phyloP scores from a whole-genome alignment of 2,329 filamentous ascomycete species.

The Colletotrichum viniferum region DNA sequence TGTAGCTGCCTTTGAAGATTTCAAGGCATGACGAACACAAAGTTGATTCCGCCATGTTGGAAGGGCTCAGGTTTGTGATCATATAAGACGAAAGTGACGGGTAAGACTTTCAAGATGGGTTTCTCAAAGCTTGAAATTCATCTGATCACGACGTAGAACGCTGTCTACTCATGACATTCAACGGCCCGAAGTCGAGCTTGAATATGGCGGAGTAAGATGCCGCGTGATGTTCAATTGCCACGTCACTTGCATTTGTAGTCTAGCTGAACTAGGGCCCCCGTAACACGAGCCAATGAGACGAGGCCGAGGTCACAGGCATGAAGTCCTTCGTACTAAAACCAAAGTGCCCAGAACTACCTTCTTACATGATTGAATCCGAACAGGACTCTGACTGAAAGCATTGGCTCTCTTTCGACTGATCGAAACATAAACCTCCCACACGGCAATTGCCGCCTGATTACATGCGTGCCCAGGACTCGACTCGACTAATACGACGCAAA shows the following conservation, averaged over 20 bases:
- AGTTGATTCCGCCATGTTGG: not conserved
- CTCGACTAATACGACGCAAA: too few relatives aligned
- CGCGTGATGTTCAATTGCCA: not conserved
- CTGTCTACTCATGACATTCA: not conserved
- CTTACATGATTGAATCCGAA: not conserved
- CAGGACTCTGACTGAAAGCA: not conserved
- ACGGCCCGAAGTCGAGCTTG: not conserved
- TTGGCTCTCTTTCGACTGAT: fast-evolving
- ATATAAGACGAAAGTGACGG: fast-evolving
- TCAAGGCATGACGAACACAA: not conserved
- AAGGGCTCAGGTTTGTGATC: not conserved
- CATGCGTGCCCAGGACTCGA: too few relatives aligned
- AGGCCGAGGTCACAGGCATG: not conserved
- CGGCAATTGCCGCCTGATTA: not conserved
- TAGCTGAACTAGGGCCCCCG: not conserved
- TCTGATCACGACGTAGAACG: not conserved
- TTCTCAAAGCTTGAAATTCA: not conserved
- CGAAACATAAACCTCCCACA: not conserved
- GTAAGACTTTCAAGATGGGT: not conserved
- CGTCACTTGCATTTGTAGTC: not conserved
- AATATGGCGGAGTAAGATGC: not conserved
- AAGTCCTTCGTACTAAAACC: fast-evolving
- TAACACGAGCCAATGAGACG: not conserved
- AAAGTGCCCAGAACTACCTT: not conserved
- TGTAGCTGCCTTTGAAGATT: not conserved